Evolutionary conservation across 306 rosid genomes (phyloP), one percentile per base, ranked within the genome.

Genomic region (Dalbergia cultrata): DNA sequence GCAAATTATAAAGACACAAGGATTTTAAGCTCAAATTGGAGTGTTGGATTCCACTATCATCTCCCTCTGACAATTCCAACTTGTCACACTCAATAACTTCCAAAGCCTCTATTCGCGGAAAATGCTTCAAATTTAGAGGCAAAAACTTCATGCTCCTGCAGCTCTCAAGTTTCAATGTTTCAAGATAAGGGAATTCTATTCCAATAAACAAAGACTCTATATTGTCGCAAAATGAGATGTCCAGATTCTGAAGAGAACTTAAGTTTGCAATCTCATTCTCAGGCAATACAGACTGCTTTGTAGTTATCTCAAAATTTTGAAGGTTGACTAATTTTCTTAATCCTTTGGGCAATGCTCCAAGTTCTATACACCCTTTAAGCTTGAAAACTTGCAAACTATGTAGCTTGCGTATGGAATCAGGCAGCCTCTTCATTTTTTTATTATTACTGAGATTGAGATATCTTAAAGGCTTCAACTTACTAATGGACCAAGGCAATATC

Each of bases 241-340:
- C 6, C 37, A 68, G 31, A 41, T 16, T 58, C 17, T 18, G 39
- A 45, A 78, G 82, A 69, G 59, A 56, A 3, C 1, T 17, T 17
- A 69, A 69, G 17, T 13, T 53, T 72, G 50, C 50, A 34, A 72
- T 34, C 10, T 54, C 65, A 34, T 72, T 26, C 34, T 53, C 34
- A 9, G 76, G 14, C 17, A 71, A 2, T 22, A n/a, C 3, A 13
- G 57, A 16, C 13, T 78, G 75, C 3, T 78, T 56, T 43, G 75
- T 78, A 39, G 82, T 70, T 70, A 70, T 59, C 21, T 12, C 6
- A 22, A 78, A 7, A 2, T 18, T 12, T 33, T 26, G 82, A 31
- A 79, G 71, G 60, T 53, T 70, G 62, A 70, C 57, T 16, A 69
- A 4, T 21, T 21, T 68, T 31, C 69, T 47, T 31, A 78, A 58